phyloP scores from a whole-genome alignment of 129 eudicot species.

The Deinandra increscens region DNA sequence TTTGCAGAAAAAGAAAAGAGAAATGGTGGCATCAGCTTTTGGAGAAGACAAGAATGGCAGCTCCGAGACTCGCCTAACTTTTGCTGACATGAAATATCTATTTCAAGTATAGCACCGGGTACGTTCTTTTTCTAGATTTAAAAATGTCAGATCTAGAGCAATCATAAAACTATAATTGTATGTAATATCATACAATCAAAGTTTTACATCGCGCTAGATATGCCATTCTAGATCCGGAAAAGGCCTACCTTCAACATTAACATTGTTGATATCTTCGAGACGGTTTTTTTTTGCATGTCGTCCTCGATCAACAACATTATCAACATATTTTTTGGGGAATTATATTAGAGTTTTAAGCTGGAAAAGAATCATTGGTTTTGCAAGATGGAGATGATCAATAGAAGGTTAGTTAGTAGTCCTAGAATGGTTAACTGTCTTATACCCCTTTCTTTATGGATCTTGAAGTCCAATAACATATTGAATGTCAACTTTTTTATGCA shows the following conservation, averaged over 20 bases:
- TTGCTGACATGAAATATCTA: conserved; percentile 76
- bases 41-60: conserved; percentile 78
- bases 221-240: conserved; percentile 16
- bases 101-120: conserved; percentile 47
- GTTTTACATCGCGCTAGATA: background rate
- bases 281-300: conserved; percentile 24
- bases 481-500: background rate
- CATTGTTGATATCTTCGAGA: background rate
- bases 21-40: conserved; percentile 83
- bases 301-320: conserved; percentile 6
- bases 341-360: background rate
- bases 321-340: conserved; percentile 3
- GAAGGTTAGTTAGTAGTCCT: conserved; percentile 23
- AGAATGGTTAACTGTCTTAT: conserved; percentile 5
- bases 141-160: background rate
- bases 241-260: background rate
- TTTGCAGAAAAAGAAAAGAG: conserved; percentile 83
- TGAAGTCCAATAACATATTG: conserved; percentile 11
- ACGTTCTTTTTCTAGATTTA: conserved; percentile 11
- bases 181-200: background rate
- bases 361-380: conserved; percentile 10
- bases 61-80: conserved; percentile 62
- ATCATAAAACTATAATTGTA: background rate
- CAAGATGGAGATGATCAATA: conserved; percentile 24
- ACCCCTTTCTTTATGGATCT: conserved; percentile 5